Evolutionary conservation across 2,329 filamentous ascomycete genomes (phyloP), one percentile per base, ranked within the genome.

Genomic region (Colletotrichum salicis): DNA sequence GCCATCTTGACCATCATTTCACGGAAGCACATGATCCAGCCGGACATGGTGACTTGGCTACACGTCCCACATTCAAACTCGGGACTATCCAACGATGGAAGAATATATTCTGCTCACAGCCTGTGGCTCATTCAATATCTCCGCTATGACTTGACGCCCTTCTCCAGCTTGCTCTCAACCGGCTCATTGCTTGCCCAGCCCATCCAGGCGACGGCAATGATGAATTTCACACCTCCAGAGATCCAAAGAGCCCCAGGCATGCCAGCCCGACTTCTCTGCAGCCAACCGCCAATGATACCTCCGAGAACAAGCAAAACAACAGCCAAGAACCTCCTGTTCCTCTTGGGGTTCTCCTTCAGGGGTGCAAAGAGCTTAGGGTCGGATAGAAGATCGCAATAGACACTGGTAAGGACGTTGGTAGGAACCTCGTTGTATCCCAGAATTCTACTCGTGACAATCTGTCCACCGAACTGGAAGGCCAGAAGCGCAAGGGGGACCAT

Each of bases 351-450:
- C 13, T 84, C 73, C 35, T 78, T 70, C 19, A 75, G 70, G 19
- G 73, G 75, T 2, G 82, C 80, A n/a, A 87, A 81, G 13, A 88
- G 77, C 48, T 83, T 79, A 3, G 84, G 84, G 75, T 89, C 87
- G 22, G 84, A 85, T 75, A 87, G 82, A 29, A 89, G 75, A 75
- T 89, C 87, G 76, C 84, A 87, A 75, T 88, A 87, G 51, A 87
- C 79, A 67, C 84, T 86, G n/a, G 87, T 89, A 51, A 89, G 76
- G 11, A 89, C 87, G 59, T 85, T 87, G 0, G 87, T 86, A 1
- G 87, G 87, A 56, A 89, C 79, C 77, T 89, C 87, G 67, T 85
- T 86, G 75, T 85, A 86, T 10, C 86, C 86, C 24, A 89, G 79
- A 13, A 83, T 78, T 22, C 87, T 81, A 45, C 83, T 86, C 45